A percentile compares a stretch with the other conserved stretches of the same genome.
phyloP scores from a whole-genome alignment of 2,329 filamentous ascomycete genomes.

The Anisogramma anomala region DNA sequence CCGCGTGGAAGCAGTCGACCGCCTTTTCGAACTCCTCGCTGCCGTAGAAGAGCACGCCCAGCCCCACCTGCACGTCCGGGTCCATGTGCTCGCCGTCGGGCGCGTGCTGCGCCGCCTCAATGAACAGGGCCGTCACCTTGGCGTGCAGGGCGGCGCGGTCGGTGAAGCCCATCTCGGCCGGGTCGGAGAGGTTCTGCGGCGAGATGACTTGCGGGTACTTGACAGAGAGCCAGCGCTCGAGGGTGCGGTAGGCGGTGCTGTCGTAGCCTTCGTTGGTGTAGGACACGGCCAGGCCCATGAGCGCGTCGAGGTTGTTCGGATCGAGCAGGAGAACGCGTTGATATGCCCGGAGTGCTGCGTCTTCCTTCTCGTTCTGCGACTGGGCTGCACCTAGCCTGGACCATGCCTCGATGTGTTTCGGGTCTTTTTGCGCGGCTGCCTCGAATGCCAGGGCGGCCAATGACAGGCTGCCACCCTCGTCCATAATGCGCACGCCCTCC shows the following conservation, averaged over 20 bases:
- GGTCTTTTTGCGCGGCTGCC: slow-evolving; percentile 82
- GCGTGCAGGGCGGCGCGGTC: slow-evolving; percentile 83
- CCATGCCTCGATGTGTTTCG: slow-evolving; percentile 85
- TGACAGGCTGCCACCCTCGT: slow-evolving; percentile 85
- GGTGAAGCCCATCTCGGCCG: slow-evolving; percentile 84
- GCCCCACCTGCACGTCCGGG: slow-evolving; percentile 91
- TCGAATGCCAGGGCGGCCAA: slow-evolving; percentile 91
- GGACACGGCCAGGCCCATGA: slow-evolving; percentile 92
- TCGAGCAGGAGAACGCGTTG: slow-evolving; percentile 86
- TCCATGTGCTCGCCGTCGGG: slow-evolving; percentile 94
- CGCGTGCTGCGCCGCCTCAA: slow-evolving; percentile 80
- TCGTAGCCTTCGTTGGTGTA: slow-evolving; percentile 99
- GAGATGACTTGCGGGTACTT: slow-evolving; percentile 81
- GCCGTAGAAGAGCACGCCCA: slow-evolving; percentile 95
- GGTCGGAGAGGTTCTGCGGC: slow-evolving; percentile 58
- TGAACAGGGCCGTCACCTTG: slow-evolving; percentile 82
- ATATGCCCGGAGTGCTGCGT: slow-evolving; percentile 83
- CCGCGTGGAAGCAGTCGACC: slow-evolving; percentile 93
- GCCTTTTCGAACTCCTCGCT: slow-evolving; percentile 97
- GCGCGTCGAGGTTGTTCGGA: slow-evolving; percentile 70
- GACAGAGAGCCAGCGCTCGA: slow-evolving; percentile 92
- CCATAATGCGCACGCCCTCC: slow-evolving; percentile 86
- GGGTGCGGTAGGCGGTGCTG: slow-evolving; percentile 85
- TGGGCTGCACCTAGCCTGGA: slow-evolving; percentile 83
- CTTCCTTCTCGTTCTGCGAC: slow-evolving; percentile 97